Evolutionary conservation across 1,139 yeast species (phyloP).

Genomic region (Taphrina communis): DNA sequence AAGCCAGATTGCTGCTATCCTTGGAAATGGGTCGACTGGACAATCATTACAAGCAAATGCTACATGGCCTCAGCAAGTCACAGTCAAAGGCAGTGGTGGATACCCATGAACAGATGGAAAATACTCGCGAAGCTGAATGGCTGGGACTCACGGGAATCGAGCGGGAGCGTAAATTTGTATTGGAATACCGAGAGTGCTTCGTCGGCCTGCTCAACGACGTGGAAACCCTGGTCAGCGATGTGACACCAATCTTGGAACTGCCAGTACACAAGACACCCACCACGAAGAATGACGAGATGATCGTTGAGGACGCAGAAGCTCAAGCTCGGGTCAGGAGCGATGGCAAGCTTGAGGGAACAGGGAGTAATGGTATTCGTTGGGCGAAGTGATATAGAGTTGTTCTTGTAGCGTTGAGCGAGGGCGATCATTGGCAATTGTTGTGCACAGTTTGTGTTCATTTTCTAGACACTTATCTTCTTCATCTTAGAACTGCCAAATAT

Average conservation of each 20-base stretch:
- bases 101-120: conserved; percentile 17
- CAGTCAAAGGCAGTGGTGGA: background rate
- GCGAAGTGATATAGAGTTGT: background rate
- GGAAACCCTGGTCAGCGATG: conserved; percentile 16
- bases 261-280: background rate
- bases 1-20: conserved; percentile 14
- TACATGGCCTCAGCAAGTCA: background rate
- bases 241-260: conserved; percentile 16
- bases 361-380: background rate
- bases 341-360: background rate
- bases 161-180: conserved; percentile 18
- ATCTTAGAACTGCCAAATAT: no score
- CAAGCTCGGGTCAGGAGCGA: background rate
- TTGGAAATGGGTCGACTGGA: conserved; percentile 25
- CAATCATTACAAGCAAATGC: conserved; percentile 9
- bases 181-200: conserved; percentile 24
- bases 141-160: conserved; percentile 25
- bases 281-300: background rate
- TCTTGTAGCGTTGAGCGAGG: no score
- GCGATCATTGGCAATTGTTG: no score
- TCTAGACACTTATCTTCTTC: no score
- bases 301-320: background rate
- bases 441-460: no score
- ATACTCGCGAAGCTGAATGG: conserved; percentile 28
- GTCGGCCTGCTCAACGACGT: conserved; percentile 10